Evolutionary conservation across 2,329 filamentous ascomycete genomes (phyloP), one percentile per base, ranked within the genome.

Genomic region (Sporothrix globosa): DNA sequence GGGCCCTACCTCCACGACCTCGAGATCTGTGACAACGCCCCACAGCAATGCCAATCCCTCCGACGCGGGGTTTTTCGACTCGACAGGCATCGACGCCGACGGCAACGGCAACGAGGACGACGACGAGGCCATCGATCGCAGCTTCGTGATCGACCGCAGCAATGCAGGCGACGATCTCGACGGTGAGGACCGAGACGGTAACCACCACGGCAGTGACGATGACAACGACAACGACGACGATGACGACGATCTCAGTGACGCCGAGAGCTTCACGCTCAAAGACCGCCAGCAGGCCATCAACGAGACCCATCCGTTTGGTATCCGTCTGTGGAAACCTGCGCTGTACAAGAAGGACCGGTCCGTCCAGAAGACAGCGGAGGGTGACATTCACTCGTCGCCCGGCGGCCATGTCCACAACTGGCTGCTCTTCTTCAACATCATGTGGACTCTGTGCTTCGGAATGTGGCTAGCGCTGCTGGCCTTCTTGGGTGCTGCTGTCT

Each of bases 211-310:
- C 54, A 77, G 76, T 72, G 78, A 71, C 72, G 76, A 76, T 6
- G 77, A 76, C 72, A 78, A 71, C 72, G 76, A 76, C 7, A 80
- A 83, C 13, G 86, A 87, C 61, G 87, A 86, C 54, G 88, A 91
- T 24, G 90, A 92, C 44, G 89, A 83, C 71, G 89, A 91, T 71
- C 77, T 94, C 67, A 97, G 95, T 79, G 96, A 98, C 76, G 92
- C 96, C 1, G 96, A 97, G 81, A 98, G 95, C 82, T 99, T 99
- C 79, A 99, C 96, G 0, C 86, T 99, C 76, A 97, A 96, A 80
- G 96, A 99, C 80, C 89, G 96, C 70, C 96, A 99, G 81, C 90
- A 97, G 79, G 96, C 96, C 74, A 99, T 99, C 84, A 99, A 99
- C 81, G 91, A 97, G 79, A 99, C 96, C 0, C 96, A 99, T 84